Evolutionary conservation across 1,284 basidiomycete species (phyloP).

Genomic region (Bjerkandera adusta): DNA sequence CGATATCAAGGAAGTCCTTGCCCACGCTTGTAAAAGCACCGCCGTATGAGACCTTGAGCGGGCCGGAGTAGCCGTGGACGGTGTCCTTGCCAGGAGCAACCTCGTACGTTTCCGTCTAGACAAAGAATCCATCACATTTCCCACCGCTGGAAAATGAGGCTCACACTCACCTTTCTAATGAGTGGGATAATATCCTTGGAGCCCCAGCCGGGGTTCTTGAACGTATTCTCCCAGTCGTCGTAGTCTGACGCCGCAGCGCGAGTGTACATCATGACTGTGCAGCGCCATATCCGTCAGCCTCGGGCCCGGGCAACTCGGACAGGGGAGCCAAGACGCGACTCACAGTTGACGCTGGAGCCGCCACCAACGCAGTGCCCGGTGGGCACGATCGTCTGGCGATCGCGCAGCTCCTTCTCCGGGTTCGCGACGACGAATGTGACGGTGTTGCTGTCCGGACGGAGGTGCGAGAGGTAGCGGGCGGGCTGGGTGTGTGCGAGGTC

Average conservation of each 20-base stretch:
- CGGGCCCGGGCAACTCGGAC: slow-evolving; percentile 21
- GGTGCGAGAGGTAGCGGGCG: slow-evolving; percentile 37
- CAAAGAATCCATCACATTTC: not conserved
- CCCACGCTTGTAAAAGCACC: slow-evolving; percentile 15
- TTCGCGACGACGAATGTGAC: slow-evolving; percentile 38
- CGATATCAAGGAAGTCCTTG: slow-evolving; percentile 18
- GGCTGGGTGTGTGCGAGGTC: slow-evolving; percentile 44
- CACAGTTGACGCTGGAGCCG: slow-evolving; percentile 54
- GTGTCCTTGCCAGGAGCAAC: slow-evolving; percentile 12
- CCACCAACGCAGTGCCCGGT: slow-evolving; percentile 48
- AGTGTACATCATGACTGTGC: slow-evolving; percentile 36
- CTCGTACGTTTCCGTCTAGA: slow-evolving; percentile 7
- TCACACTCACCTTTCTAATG: slow-evolving; percentile 11
- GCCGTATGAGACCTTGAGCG: slow-evolving; percentile 21
- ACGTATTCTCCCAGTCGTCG: slow-evolving; percentile 45
- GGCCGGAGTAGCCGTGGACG: slow-evolving; percentile 18
- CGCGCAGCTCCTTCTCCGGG: slow-evolving; percentile 38
- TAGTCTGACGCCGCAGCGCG: slow-evolving; percentile 51
- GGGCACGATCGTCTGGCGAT: slow-evolving; percentile 37
- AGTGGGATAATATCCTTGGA: slow-evolving; percentile 42
- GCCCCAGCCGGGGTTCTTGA: slow-evolving; percentile 51
- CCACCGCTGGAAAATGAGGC: not conserved
- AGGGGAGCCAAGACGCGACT: not conserved
- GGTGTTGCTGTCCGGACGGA: slow-evolving; percentile 33
- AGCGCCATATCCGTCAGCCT: too few relatives aligned